These are phyloP conservation scores for Aspergillus incahuasiensis DNA, from an alignment of 495 filamentous ascomycete genomes.

Conservation along the genomic window DNA sequence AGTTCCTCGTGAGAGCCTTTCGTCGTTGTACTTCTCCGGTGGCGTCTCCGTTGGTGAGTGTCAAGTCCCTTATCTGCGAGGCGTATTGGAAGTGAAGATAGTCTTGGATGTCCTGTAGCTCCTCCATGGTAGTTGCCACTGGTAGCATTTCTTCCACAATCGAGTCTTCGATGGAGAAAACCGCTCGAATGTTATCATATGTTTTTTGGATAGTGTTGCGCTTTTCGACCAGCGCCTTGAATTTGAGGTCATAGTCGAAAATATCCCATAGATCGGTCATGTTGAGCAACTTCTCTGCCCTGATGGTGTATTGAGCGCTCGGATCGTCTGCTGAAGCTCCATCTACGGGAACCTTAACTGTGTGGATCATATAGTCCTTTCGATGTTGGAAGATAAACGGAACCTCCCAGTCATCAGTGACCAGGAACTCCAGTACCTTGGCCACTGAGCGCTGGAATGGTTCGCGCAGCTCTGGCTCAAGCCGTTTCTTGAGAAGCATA, in stretches of 20 bases:
- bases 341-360: constrained; percentile 60
- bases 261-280: constrained; percentile 94
- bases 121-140: constrained; percentile 76
- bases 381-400: constrained; percentile 98
- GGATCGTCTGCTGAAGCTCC: constrained; percentile 51
- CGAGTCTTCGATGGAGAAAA: constrained; percentile 41
- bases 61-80: constrained; percentile 70
- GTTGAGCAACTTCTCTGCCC: constrained; percentile 81
- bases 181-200: constrained; percentile 63
- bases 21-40: constrained; percentile 60
- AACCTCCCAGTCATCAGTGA: constrained; percentile 87
- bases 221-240: constrained; percentile 84
- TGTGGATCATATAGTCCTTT: constrained; percentile 95
- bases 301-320: constrained; percentile 65
- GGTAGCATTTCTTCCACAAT: constrained; percentile 78
- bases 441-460: constrained; percentile 83
- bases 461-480: constrained; percentile 63
- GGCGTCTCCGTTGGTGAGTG: constrained; percentile 49
- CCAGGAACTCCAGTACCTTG: constrained; percentile 93
- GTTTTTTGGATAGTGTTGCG: constrained; percentile 73
- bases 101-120: constrained; percentile 93
- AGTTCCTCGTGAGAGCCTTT: constrained; percentile 65
- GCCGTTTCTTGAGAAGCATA: constrained; percentile 77
- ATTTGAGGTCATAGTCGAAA: constrained; percentile 90
- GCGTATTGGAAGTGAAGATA: constrained; percentile 95